phyloP scores from a whole-genome alignment of 2,329 filamentous ascomycete genomes.

The Aspergillus sojae region DNA sequence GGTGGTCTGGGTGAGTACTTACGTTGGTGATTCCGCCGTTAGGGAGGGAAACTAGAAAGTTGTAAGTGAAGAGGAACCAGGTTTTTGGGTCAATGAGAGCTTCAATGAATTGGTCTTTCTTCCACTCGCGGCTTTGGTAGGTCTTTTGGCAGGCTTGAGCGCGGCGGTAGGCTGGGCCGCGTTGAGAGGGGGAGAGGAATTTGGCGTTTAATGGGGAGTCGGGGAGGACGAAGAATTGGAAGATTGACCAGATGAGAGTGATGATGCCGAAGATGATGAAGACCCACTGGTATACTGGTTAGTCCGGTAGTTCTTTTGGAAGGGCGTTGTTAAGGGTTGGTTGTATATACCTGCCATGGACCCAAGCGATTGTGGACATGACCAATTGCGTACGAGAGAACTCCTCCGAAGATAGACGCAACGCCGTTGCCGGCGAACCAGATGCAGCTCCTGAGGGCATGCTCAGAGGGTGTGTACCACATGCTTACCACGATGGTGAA shows the following conservation, averaged over 20 bases:
- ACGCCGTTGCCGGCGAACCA: slow-evolving; percentile 43
- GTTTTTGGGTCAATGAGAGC: slow-evolving; percentile 36
- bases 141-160: slow-evolving; percentile 5
- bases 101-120: slow-evolving; percentile 33
- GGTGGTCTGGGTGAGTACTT: not conserved
- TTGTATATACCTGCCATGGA: slow-evolving; percentile 24
- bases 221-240: slow-evolving; percentile 14
- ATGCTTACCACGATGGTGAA: slow-evolving; percentile 17
- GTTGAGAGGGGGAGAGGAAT: slow-evolving; percentile 14
- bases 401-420: slow-evolving; percentile 46
- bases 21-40: slow-evolving; percentile 30
- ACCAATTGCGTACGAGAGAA: slow-evolving; percentile 49
- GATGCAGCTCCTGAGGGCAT: slow-evolving; percentile 29
- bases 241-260: slow-evolving; percentile 11
- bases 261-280: slow-evolving; percentile 21
- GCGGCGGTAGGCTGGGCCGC: slow-evolving; percentile 14
- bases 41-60: slow-evolving; percentile 30
- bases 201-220: slow-evolving; percentile 14
- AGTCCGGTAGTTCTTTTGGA: not conserved
- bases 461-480: slow-evolving; percentile 26
- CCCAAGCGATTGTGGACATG: slow-evolving; percentile 31
- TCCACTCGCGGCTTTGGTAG: slow-evolving; percentile 12
- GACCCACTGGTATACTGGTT: not conserved
- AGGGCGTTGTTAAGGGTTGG: no score
- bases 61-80: slow-evolving; percentile 33